phyloP scores from a whole-genome alignment of 192 early-diverging fungal genomes.

The Pilaira anomala region DNA sequence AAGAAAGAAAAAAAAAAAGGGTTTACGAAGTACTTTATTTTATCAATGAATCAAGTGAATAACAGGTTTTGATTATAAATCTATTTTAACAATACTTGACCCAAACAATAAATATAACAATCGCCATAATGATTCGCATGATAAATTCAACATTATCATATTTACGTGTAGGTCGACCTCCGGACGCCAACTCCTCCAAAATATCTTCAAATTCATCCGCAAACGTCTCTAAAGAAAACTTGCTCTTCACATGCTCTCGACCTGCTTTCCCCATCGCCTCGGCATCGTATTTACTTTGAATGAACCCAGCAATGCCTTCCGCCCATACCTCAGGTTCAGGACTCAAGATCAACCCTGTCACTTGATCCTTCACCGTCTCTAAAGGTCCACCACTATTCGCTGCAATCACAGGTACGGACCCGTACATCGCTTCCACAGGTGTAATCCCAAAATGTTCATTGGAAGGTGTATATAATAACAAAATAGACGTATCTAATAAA shows the following conservation, averaged over 20 bases:
- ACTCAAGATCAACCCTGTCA: conserved; percentile 76
- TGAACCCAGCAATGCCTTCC: conserved; percentile 50
- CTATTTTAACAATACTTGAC: conserved; percentile 11
- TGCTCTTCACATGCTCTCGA: conserved; percentile 52
- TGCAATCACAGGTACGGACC: conserved; percentile 82
- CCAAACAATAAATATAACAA: conserved; percentile 8
- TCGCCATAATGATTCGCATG: conserved; percentile 8
- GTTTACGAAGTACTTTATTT: neutral
- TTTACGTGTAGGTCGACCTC: neutral
- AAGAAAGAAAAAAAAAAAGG: too few species aligned
- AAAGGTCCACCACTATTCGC: conserved; percentile 81
- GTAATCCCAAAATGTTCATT: conserved; percentile 97
- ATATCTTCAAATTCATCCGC: conserved; percentile 64
- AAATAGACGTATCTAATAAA: conserved; percentile 58
- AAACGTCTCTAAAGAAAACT: conserved; percentile 69
- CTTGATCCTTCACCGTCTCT: conserved; percentile 71
- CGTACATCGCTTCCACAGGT: conserved; percentile 96
- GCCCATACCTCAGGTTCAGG: conserved; percentile 62
- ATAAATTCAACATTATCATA: conserved; percentile 16
- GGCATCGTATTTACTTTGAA: conserved; percentile 40
- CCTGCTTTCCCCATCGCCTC: conserved; percentile 65
- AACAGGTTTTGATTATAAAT: neutral
- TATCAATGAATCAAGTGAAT: too few species aligned
- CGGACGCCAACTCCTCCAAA: conserved; percentile 41
- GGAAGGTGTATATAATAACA: conserved; percentile 86